These are phyloP conservation scores for Ceratocystis lukuohia DNA, from an alignment of 2,329 filamentous ascomycete species.

Conservation along the genomic window DNA sequence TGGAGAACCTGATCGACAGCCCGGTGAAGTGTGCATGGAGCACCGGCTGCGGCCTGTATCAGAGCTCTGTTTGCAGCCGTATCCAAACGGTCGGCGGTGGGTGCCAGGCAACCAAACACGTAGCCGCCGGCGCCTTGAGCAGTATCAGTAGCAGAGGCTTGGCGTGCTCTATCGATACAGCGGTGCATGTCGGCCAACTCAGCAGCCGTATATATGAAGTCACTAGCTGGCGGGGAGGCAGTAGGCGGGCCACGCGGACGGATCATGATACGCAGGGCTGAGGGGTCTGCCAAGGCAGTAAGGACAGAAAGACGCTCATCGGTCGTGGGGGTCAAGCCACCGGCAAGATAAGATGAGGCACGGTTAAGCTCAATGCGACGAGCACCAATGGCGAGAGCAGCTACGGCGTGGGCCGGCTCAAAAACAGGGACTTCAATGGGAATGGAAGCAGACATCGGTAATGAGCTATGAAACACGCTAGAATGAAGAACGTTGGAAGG, in stretches of 20 bases:
- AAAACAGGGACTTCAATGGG: conserved; percentile 43
- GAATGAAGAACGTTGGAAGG: not conserved
- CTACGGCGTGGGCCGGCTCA: conserved; percentile 29
- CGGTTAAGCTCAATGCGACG: conserved; percentile 42
- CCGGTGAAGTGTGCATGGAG: conserved; percentile 40
- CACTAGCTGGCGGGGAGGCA: not conserved
- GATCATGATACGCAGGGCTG: conserved; percentile 39
- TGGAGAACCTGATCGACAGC: conserved; percentile 39
- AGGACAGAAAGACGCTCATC: conserved; percentile 27
- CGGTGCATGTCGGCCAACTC: conserved; percentile 33
- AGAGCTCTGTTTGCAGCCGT: conserved; percentile 30
- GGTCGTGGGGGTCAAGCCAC: conserved; percentile 38
- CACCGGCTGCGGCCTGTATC: conserved; percentile 31
- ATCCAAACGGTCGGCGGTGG: conserved; percentile 24
- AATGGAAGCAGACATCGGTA: conserved; percentile 20
- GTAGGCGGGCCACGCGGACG: conserved; percentile 33
- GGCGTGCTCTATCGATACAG: conserved; percentile 12
- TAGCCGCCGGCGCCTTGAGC: not conserved
- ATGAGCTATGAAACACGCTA: not conserved
- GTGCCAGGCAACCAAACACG: conserved; percentile 13
- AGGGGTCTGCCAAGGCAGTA: not conserved
- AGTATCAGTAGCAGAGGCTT: no score
- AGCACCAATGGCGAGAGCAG: conserved; percentile 33
- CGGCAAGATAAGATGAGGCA: conserved; percentile 35
- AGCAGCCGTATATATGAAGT: conserved; percentile 17